These are phyloP conservation scores for Taphrina confusa DNA, from an alignment of 1,139 yeast species.

Conservation along the genomic window DNA sequence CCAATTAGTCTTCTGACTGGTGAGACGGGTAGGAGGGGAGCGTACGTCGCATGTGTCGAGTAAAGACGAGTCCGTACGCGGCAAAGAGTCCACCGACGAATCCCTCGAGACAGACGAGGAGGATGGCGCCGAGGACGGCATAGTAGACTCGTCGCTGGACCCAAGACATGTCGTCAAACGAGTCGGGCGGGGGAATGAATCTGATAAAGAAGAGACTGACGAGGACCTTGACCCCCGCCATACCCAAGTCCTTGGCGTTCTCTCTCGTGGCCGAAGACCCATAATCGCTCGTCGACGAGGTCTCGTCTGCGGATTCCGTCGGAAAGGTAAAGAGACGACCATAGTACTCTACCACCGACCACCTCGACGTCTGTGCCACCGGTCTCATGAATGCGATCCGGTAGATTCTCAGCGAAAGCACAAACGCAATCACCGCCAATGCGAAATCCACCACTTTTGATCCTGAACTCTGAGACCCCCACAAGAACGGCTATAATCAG, in stretches of 20 bases:
- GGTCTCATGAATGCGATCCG: slow-evolving; percentile 20
- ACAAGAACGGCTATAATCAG: slow-evolving; percentile 10
- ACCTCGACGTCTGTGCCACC: slow-evolving; percentile 13
- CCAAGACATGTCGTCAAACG: slow-evolving; percentile 21
- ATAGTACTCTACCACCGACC: slow-evolving; percentile 11
- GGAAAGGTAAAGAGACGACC: slow-evolving; percentile 18
- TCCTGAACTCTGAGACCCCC: slow-evolving; percentile 24
- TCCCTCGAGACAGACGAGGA: slow-evolving; percentile 26
- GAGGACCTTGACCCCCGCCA: slow-evolving; percentile 8
- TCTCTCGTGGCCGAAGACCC: slow-evolving; percentile 7
- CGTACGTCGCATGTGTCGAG: slow-evolving; percentile 22
- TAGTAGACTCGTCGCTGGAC: slow-evolving; percentile 10
- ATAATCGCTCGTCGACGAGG: slow-evolving; percentile 6
- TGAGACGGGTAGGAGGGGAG: background rate
- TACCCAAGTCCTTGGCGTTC: slow-evolving; percentile 16
- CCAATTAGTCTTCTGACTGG: background rate
- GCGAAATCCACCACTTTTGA: slow-evolving; percentile 24
- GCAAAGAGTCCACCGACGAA: slow-evolving; percentile 26
- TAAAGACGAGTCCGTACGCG: slow-evolving; percentile 5
- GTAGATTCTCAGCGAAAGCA: slow-evolving; percentile 13
- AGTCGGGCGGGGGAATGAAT: slow-evolving; percentile 17
- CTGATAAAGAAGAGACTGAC: slow-evolving; percentile 23
- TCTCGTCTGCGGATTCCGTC: slow-evolving; percentile 8
- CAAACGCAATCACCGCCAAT: slow-evolving; percentile 22
- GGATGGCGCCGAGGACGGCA: slow-evolving; percentile 21